Evolutionary conservation across 805 yeast genomes (phyloP).

Genomic region (Danielia oregonensis): DNA sequence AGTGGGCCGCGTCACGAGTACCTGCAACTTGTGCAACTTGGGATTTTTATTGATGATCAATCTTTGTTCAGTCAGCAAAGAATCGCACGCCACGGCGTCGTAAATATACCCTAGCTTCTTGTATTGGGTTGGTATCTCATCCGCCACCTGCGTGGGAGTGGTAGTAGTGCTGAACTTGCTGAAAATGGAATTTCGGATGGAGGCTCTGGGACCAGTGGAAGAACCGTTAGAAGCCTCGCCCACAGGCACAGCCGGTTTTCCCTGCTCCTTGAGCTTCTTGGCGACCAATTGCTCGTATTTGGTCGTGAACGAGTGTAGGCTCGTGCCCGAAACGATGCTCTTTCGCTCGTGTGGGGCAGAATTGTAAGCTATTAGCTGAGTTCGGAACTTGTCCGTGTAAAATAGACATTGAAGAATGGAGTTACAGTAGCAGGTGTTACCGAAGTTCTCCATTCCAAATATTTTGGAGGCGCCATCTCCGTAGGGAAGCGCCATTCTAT

Average conservation of each 20-base stretch:
- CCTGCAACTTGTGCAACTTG: constrained; percentile 27
- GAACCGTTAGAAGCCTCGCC: constrained; percentile 6
- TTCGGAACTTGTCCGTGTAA: constrained; percentile 67
- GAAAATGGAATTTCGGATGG: constrained; percentile 36
- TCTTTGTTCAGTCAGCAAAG: constrained; percentile 32
- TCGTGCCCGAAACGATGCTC: constrained; percentile 26
- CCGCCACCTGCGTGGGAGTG: constrained; percentile 4
- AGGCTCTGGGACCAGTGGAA: constrained; percentile 11
- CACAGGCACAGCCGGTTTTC: constrained; percentile 5
- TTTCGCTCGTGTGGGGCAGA: constrained; percentile 28
- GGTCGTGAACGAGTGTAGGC: constrained; percentile 32
- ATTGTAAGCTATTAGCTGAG: constrained; percentile 37
- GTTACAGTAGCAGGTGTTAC: constrained; percentile 92
- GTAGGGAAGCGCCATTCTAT: constrained; percentile 34
- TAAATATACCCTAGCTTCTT: constrained; percentile 14
- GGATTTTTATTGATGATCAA: constrained; percentile 25
- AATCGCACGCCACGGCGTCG: constrained; percentile 30
- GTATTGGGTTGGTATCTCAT: constrained; percentile 4
- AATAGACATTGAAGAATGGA: constrained; percentile 86
- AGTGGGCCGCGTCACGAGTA: constrained; percentile 37
- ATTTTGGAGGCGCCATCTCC: constrained; percentile 70
- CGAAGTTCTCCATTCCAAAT: constrained; percentile 81
- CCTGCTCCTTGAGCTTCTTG: constrained; percentile 31
- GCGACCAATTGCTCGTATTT: constrained; percentile 39
- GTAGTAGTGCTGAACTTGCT: constrained; percentile 33